Percentiles rank a stretch among this genome's conserved stretches.
phyloP scores from a whole-genome alignment of 2,329 filamentous ascomycete genomes.

The Lecanosticta acicola region DNA sequence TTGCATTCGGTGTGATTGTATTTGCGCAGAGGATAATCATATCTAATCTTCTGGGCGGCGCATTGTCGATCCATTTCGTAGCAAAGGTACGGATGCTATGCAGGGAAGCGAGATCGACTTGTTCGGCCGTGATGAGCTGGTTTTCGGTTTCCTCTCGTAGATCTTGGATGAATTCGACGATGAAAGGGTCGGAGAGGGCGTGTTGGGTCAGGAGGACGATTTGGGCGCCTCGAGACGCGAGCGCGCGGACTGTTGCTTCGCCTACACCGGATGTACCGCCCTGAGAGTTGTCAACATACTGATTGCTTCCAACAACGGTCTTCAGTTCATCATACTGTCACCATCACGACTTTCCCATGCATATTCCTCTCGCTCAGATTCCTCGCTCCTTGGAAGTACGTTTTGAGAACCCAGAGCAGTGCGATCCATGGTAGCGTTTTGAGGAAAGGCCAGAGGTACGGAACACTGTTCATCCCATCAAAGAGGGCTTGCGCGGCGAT shows the following conservation, averaged over 20 bases:
- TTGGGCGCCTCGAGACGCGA: constrained; percentile 81
- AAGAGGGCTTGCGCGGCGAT: constrained; percentile 50
- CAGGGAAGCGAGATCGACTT: constrained; percentile 83
- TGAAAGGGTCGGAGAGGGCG: constrained; percentile 74
- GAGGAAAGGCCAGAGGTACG: constrained; percentile 35
- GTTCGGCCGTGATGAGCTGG: constrained; percentile 87
- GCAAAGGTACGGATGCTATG: constrained; percentile 88
- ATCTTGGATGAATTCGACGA: constrained; percentile 89
- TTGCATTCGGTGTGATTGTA: constrained; percentile 64
- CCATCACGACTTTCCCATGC: constrained; percentile 88
- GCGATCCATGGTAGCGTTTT: constrained; percentile 49
- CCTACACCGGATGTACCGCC: constrained; percentile 92
- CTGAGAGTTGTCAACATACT: constrained; percentile 36
- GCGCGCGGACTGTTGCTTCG: constrained; percentile 64
- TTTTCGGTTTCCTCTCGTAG: constrained; percentile 71
- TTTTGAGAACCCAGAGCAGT: constrained; percentile 58
- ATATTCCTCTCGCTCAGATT: constrained; percentile 76
- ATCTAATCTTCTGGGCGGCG: constrained; percentile 80
- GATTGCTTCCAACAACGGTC: neutral
- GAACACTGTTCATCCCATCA: constrained; percentile 50
- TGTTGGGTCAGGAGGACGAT: constrained; percentile 83
- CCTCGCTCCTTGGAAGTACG: constrained; percentile 67
- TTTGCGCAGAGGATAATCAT: constrained; percentile 86
- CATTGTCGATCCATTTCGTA: constrained; percentile 96
- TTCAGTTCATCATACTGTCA: constrained; percentile 58